Base-by-base conservation (phyloP, 2,329 filamentous ascomycete genomes). In the Trichoderma sp. region DNA sequence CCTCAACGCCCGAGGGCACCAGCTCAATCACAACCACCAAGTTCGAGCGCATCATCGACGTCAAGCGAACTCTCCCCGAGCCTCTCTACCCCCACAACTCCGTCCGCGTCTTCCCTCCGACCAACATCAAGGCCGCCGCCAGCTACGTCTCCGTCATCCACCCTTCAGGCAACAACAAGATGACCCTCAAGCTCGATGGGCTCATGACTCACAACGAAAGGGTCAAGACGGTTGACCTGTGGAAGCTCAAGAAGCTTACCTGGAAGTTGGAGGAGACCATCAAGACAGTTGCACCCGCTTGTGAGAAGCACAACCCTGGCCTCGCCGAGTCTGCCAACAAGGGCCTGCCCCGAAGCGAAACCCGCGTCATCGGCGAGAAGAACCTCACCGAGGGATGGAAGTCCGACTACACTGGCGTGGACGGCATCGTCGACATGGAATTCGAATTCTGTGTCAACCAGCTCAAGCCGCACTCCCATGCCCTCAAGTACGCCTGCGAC, bases 191-290 rank as follows among this genome's bases (percentile, higher is more conserved):
- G 71, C 90, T 99, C 78, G 94, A 95, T 77, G 96, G 96, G n/a
- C 91, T 98, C 72, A 91, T 95, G 59, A 93, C 91, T 78, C 85
- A 86, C 78, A 94, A 94, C 83, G 84, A 89, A 50, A 90, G 91
- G 59, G 90, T 89, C 76, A 92, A 93, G 82, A 95, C 92, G 7
- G 90, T 97, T 77, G 90, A 91, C 82, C 89, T 91, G 81, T 98
- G 96, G 96, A 93, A 93, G 80, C 88, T 99, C 35, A 94, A 95
- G 83, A 97, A 97, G 84, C 89, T 98, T 78, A 94, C 93, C 77
- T 99, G 96, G 96, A 92, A 94, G 78, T 92, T 99, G 71, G 95
- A 98, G 82, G 96, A 99, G 87, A 93, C 92, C 53, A 90, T 95
- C 83, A 93, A 92, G 84, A 92, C 93, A 50, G 88, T 96, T 53